A percentile compares a stretch with the other conserved stretches of the same genome.
Evolutionary conservation across 371 early-diverging fungal genomes (phyloP).

Genomic region (Syncephalis plumigaleata): DNA sequence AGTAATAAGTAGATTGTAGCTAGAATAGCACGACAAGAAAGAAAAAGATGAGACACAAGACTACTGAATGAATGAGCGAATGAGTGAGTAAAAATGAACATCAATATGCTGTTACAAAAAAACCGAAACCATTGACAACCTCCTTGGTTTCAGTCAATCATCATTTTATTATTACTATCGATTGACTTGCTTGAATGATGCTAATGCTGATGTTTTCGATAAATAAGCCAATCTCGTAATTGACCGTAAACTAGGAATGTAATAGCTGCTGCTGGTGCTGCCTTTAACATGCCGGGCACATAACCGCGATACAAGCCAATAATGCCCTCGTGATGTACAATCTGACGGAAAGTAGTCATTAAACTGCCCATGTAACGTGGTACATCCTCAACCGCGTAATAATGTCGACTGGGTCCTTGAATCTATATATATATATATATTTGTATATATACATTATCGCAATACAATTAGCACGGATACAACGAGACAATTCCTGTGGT

Average conservation of each 20-base stretch:
- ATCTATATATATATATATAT: slow-evolving; percentile 19
- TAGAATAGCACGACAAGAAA: too few relatives aligned
- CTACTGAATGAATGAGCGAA: too few relatives aligned
- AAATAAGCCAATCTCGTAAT: slow-evolving; percentile 11
- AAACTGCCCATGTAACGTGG: slow-evolving; percentile 31
- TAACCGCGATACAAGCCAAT: slow-evolving; percentile 74
- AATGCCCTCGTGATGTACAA: slow-evolving; percentile 59
- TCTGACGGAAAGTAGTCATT: slow-evolving; percentile 28
- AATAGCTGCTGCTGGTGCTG: slow-evolving; percentile 66
- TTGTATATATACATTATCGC: too few relatives aligned
- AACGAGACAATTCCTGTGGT: neutral
- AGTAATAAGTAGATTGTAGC: too few relatives aligned
- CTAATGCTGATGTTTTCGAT: slow-evolving; percentile 15
- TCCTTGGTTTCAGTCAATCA: too few relatives aligned
- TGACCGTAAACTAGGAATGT: slow-evolving; percentile 67
- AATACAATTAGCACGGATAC: neutral
- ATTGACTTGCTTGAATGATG: too few relatives aligned
- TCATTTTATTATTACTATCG: too few relatives aligned
- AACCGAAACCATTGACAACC: too few relatives aligned
- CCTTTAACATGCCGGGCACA: slow-evolving; percentile 69
- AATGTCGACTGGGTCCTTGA: slow-evolving; percentile 42
- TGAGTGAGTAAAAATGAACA: too few relatives aligned
- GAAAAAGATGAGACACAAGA: too few relatives aligned
- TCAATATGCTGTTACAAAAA: too few relatives aligned
- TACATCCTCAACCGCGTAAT: slow-evolving; percentile 24